Evolutionary conservation across 1,284 basidiomycete genomes (phyloP).

Genomic region (Pholiota adiposa): DNA sequence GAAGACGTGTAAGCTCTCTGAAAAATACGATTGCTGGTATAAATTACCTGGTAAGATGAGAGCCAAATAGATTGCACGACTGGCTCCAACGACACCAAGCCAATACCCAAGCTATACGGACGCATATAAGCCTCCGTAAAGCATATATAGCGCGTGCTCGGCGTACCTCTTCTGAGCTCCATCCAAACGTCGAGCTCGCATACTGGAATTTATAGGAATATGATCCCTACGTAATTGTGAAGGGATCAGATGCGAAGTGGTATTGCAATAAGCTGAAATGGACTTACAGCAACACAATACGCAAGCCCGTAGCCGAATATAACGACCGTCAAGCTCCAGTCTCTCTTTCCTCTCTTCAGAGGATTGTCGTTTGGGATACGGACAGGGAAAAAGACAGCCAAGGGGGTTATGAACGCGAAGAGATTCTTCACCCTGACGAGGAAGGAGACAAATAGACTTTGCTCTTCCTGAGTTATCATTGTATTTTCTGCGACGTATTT

Average conservation of each 20-base stretch:
- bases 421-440: slow-evolving; percentile 38
- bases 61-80: slow-evolving; percentile 65
- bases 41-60: slow-evolving; percentile 65
- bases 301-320: slow-evolving; percentile 60
- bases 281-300: slow-evolving; percentile 54
- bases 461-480: slow-evolving; percentile 31
- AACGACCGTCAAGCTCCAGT: slow-evolving; percentile 75
- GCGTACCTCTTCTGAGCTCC: slow-evolving; percentile 57
- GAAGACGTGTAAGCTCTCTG: neutral
- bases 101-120: slow-evolving; percentile 72
- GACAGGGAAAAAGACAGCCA: slow-evolving; percentile 66
- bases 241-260: neutral
- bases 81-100: slow-evolving; percentile 61
- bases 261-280: neutral
- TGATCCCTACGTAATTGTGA: slow-evolving; percentile 52
- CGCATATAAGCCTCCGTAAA: no score
- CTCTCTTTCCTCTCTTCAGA: slow-evolving; percentile 46
- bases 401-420: slow-evolving; percentile 66
- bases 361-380: slow-evolving; percentile 31
- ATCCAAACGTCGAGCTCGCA: slow-evolving; percentile 65
- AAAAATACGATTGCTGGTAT: neutral
- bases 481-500: slow-evolving; percentile 39
- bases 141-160: no score
- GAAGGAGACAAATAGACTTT: slow-evolving; percentile 21
- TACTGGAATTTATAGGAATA: slow-evolving; percentile 73